Evolutionary conservation across 2,329 filamentous ascomycete species (phyloP).

Genomic region (Diaporthe sp.): DNA sequence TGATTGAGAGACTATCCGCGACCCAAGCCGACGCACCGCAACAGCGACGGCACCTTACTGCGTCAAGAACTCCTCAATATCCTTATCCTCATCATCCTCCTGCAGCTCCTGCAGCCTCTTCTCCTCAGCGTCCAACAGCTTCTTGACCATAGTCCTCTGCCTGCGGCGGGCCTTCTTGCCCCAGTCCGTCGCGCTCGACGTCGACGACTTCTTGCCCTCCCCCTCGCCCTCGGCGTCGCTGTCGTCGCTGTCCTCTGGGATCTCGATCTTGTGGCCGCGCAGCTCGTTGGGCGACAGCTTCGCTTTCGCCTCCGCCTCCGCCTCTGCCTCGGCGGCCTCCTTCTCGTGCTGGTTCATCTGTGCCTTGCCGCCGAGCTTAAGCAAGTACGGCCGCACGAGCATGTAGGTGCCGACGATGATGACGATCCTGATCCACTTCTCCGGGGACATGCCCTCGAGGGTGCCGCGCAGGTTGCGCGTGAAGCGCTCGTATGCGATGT

Average conservation of each 20-base stretch:
- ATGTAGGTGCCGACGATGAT: constrained; percentile 81
- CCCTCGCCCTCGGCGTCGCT: constrained; percentile 58
- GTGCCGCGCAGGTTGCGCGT: constrained; percentile 64
- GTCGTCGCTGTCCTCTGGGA: constrained; percentile 67
- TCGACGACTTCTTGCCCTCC: constrained; percentile 56
- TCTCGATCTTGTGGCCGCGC: constrained; percentile 67
- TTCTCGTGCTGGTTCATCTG: constrained; percentile 76
- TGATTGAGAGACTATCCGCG: constrained; percentile 1
- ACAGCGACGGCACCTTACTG: constrained; percentile 55
- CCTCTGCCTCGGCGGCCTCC: constrained; percentile 65
- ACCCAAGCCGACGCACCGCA: background rate
- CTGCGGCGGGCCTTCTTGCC: constrained; percentile 79
- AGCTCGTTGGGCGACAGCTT: constrained; percentile 76
- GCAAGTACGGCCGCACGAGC: constrained; percentile 80
- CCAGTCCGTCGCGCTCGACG: constrained; percentile 67
- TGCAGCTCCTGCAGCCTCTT: constrained; percentile 66
- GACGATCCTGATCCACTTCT: constrained; percentile 77
- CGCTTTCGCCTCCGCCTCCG: constrained; percentile 59
- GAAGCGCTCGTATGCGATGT: constrained; percentile 52
- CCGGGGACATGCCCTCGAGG: constrained; percentile 64
- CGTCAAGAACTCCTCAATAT: constrained; percentile 80
- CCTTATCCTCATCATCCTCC: constrained; percentile 79
- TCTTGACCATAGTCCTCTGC: constrained; percentile 77
- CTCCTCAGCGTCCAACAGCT: constrained; percentile 75
- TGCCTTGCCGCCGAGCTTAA: constrained; percentile 74